Conservation (phyloP, 2,329 filamentous ascomycete species). For the Cordyceps pruinosa region DNA sequence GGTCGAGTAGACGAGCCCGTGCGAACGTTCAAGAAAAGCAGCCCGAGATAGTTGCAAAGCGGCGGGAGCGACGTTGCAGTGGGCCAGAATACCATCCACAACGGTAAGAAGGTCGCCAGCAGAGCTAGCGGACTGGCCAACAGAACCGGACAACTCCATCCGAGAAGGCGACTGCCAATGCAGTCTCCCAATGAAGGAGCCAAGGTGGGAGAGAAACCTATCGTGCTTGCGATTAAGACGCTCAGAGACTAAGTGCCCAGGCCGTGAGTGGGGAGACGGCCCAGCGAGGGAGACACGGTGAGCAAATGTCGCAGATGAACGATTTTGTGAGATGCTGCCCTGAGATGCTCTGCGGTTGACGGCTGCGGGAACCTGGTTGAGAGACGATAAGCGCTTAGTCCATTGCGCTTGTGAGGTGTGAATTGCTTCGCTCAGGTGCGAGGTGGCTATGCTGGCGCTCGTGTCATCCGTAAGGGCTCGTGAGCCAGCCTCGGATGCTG, state of each 20-base stretch:
- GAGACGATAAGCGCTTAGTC: constrained; percentile 42
- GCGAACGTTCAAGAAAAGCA: constrained; percentile 72
- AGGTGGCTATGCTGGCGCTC: constrained; percentile 27
- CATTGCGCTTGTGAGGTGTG: constrained; percentile 28
- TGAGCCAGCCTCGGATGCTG: constrained; percentile 34
- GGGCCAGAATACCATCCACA: constrained; percentile 73
- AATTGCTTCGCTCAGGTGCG: constrained; percentile 30
- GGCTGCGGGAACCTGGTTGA: constrained; percentile 25
- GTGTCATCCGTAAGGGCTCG: constrained; percentile 28
- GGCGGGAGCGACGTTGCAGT: constrained; percentile 62
- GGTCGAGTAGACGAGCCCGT: constrained; percentile 73
- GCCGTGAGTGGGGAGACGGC: constrained; percentile 53
- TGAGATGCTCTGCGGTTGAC: constrained; percentile 30
- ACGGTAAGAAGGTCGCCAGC: constrained; percentile 74
- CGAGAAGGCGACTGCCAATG: constrained; percentile 90
- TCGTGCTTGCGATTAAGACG: constrained; percentile 76
- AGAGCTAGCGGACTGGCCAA: constrained; percentile 75
- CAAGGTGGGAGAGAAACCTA: constrained; percentile 80
- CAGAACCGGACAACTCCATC: constrained; percentile 72
- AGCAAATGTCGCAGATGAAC: constrained; percentile 49
- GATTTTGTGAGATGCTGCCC: constrained; percentile 33
- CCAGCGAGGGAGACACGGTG: constrained; percentile 74
- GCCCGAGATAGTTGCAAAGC: constrained; percentile 62
- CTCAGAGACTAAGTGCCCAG: constrained; percentile 74
- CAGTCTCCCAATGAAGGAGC: constrained; percentile 83